Evolutionary conservation across 1,284 basidiomycete species (phyloP).

Genomic region (Chalciporus sp.): DNA sequence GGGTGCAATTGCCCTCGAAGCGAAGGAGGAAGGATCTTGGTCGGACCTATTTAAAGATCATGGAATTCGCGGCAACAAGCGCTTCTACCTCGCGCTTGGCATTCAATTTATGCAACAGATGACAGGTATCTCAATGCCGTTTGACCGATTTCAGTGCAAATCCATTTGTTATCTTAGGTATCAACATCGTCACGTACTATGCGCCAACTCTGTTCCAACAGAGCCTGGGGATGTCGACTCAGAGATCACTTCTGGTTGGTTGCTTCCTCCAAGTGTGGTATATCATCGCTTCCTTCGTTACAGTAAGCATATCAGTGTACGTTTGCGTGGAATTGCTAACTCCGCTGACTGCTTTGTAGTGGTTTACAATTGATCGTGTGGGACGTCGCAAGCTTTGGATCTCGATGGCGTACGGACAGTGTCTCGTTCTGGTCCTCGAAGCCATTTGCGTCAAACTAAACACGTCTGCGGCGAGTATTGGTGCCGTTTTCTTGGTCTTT

Average conservation of each 20-base stretch:
- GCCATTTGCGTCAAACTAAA: conserved; percentile 16
- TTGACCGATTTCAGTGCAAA: background rate
- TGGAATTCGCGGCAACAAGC: conserved; percentile 13
- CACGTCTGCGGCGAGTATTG: conserved; percentile 11
- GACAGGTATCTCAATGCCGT: conserved; percentile 8
- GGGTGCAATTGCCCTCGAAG: conserved; percentile 13
- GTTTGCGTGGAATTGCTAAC: background rate
- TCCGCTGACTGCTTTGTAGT: background rate
- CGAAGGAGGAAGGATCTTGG: conserved; percentile 14
- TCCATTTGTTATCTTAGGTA: conserved; percentile 3
- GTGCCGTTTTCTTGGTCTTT: conserved; percentile 19
- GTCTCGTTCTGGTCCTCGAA: conserved; percentile 14
- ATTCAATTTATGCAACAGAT: conserved; percentile 22
- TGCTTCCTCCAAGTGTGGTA: conserved; percentile 21
- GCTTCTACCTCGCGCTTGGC: conserved; percentile 17
- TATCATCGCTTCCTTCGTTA: conserved; percentile 14
- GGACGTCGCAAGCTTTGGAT: conserved; percentile 21
- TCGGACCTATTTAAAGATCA: conserved; percentile 16
- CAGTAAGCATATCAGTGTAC: conserved; percentile 1
- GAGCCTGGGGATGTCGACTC: conserved; percentile 16
- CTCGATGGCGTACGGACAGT: conserved; percentile 17
- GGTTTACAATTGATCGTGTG: conserved; percentile 18
- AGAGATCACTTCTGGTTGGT: conserved; percentile 15
- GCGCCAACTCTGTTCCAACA: conserved; percentile 16
- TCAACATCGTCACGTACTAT: conserved; percentile 20